These are phyloP conservation scores for Hypsizygus ulmarius DNA, from an alignment of 1,284 basidiomycete species.

Conservation along the genomic window DNA sequence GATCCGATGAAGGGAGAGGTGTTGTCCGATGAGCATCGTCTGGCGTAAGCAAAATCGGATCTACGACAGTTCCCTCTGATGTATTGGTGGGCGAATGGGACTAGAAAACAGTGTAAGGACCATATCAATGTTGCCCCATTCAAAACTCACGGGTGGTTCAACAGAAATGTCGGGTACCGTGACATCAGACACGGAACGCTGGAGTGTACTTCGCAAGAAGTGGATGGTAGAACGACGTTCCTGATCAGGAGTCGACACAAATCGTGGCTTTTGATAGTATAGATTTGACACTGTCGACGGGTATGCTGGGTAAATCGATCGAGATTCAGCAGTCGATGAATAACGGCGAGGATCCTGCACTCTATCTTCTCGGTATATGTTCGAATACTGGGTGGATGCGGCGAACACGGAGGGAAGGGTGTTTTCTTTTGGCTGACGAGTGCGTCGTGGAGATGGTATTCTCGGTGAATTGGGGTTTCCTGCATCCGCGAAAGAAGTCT, in stretches of 20 bases:
- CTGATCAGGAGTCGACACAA: neutral
- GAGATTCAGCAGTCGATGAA: too few relatives aligned
- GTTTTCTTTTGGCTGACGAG: slow-evolving; percentile 25
- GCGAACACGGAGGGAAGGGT: slow-evolving; percentile 24
- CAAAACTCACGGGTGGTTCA: slow-evolving; percentile 12
- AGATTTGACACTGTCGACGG: neutral
- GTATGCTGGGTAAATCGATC: too few relatives aligned
- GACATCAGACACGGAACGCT: slow-evolving; percentile 15
- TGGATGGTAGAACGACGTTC: neutral
- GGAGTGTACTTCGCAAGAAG: slow-evolving; percentile 2
- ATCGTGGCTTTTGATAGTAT: slow-evolving; percentile 1
- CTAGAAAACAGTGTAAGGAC: slow-evolving; percentile 15
- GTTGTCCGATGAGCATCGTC: slow-evolving; percentile 22
- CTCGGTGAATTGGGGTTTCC: slow-evolving; percentile 2
- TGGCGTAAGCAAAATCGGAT: slow-evolving; percentile 30
- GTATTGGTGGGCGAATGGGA: slow-evolving; percentile 23
- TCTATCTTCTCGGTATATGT: neutral
- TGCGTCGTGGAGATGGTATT: slow-evolving; percentile 15
- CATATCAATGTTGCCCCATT: neutral
- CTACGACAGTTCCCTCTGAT: slow-evolving; percentile 22
- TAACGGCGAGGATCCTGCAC: too few relatives aligned
- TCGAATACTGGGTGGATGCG: slow-evolving; percentile 3
- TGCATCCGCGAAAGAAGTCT: slow-evolving; percentile 10
- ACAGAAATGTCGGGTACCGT: slow-evolving; percentile 26
- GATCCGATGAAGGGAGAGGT: slow-evolving; percentile 10